Conservation (phyloP, 768 basidiomycete genomes). For the Pholiota microspora region DNA sequence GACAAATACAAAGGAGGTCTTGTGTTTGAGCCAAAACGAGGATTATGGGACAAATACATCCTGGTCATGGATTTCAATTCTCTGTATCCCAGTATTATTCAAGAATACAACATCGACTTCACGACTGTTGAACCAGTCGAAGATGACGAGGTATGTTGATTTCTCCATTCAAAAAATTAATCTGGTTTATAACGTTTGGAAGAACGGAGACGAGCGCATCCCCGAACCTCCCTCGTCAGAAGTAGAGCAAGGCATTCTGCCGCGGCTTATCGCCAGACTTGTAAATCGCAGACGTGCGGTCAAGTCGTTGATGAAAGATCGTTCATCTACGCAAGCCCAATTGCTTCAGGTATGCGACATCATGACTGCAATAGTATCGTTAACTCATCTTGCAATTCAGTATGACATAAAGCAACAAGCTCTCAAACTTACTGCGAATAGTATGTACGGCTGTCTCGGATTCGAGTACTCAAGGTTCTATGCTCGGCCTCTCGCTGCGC, state of each 20-base stretch:
- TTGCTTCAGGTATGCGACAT: slow-evolving; percentile 69
- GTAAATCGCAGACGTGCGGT: slow-evolving; percentile 88
- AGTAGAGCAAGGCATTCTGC: slow-evolving; percentile 84
- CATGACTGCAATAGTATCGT: not conserved
- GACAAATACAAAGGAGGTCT: slow-evolving; percentile 99
- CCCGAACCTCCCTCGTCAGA: slow-evolving; percentile 82
- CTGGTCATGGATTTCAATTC: slow-evolving; percentile 99
- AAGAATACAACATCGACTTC: slow-evolving; percentile 99
- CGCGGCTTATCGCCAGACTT: slow-evolving; percentile 94
- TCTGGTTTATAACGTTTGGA: slow-evolving; percentile 5
- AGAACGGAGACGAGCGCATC: slow-evolving; percentile 74
- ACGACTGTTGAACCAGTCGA: slow-evolving; percentile 85
- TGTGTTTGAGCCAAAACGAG: slow-evolving; percentile 94
- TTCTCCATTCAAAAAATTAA: not conserved
- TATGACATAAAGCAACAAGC: slow-evolving; percentile 98
- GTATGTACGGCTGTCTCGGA: slow-evolving; percentile 99
- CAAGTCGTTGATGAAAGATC: slow-evolving; percentile 94
- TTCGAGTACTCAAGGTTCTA: slow-evolving; percentile 98
- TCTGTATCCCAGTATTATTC: slow-evolving; percentile 97
- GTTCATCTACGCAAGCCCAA: slow-evolving; percentile 65
- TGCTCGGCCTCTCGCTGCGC: slow-evolving; percentile 92
- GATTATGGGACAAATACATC: slow-evolving; percentile 95
- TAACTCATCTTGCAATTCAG: slow-evolving; percentile 34
- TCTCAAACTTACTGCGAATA: slow-evolving; percentile 96
- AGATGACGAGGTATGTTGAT: slow-evolving; percentile 47